A percentile compares a stretch with the other conserved stretches of the same genome.
Conservation (phyloP, 2,329 filamentous ascomycete genomes). For the Alternaria sp. region DNA sequence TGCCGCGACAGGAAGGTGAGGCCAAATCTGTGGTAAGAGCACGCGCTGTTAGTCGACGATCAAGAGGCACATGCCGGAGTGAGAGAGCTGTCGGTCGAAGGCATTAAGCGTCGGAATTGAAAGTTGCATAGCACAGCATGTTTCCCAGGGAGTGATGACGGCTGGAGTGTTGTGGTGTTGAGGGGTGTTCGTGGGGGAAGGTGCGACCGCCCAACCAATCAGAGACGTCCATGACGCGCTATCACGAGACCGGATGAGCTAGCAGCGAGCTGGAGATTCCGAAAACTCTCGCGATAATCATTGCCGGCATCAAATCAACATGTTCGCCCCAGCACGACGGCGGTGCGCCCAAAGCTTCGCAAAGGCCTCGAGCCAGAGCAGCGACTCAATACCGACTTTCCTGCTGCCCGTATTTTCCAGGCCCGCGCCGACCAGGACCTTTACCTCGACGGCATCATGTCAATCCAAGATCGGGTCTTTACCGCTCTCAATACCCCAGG, state of each 20-base stretch:
- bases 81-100: not conserved
- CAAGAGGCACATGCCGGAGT: not conserved
- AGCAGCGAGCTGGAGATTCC: conserved; percentile 19
- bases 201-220: conserved; percentile 3
- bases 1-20: conserved; percentile 20
- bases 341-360: conserved; percentile 62
- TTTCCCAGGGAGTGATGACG: not conserved
- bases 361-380: conserved; percentile 48
- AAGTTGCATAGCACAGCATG: not conserved
- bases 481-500: conserved; percentile 50
- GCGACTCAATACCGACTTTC: conserved; percentile 70
- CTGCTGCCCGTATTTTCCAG: conserved; percentile 74
- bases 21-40: conserved; percentile 15
- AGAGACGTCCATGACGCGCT: conserved; percentile 11
- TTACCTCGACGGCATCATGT: conserved; percentile 72
- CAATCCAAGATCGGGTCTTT: conserved; percentile 86
- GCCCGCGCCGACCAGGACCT: conserved; percentile 58
- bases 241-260: conserved; percentile 25
- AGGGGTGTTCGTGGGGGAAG: conserved; percentile 1
- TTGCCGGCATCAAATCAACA: conserved; percentile 48
- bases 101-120: not conserved
- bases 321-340: conserved; percentile 70
- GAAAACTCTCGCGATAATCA: conserved; percentile 32
- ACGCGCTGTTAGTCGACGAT: conserved; percentile 13
- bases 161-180: conserved; percentile 5